Conservation (phyloP, 306 rosid species). For the Abrus precatorius region DNA sequence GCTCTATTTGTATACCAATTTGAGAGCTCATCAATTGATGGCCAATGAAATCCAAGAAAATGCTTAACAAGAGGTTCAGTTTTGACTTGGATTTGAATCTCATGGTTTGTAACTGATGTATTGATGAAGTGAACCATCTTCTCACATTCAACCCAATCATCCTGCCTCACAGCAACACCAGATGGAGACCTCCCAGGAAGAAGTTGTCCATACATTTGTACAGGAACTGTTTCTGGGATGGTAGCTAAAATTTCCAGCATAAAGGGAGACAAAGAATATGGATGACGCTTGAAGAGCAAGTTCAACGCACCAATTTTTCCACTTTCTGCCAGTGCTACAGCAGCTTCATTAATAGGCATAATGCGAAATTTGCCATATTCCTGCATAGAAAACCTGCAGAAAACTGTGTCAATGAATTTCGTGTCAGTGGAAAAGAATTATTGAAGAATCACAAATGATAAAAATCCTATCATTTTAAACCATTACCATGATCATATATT, state of each 20-base stretch:
- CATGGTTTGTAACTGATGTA: conserved; percentile 57
- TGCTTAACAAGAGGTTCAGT: conserved; percentile 92
- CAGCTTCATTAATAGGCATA: conserved; percentile 83
- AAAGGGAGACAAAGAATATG: conserved; percentile 80
- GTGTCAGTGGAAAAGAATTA: conserved; percentile 64
- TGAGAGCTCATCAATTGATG: conserved; percentile 74
- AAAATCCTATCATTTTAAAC: conserved; percentile 35
- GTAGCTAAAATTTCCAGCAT: conserved; percentile 82
- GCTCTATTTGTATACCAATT: conserved; percentile 89
- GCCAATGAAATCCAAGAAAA: conserved; percentile 79
- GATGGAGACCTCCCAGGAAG: conserved; percentile 91
- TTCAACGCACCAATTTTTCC: conserved; percentile 96
- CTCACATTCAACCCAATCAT: conserved; percentile 99
- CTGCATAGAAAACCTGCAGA: conserved; percentile 96
- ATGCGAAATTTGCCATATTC: conserved; percentile 85
- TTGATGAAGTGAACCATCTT: conserved; percentile 71
- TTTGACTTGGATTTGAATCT: conserved; percentile 64
- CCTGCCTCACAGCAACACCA: conserved; percentile 79
- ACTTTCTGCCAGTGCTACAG: conserved; percentile 79
- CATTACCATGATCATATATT: conserved; percentile 6
- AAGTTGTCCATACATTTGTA: conserved; percentile 89
- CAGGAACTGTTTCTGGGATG: conserved; percentile 95
- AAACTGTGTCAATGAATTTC: conserved; percentile 77
- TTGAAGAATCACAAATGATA: conserved; percentile 28
- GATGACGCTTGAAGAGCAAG: conserved; percentile 90